Evolutionary conservation across 2,329 filamentous ascomycete genomes (phyloP), one percentile per base, ranked within the genome.

Genomic region (Talaromyces sp.): DNA sequence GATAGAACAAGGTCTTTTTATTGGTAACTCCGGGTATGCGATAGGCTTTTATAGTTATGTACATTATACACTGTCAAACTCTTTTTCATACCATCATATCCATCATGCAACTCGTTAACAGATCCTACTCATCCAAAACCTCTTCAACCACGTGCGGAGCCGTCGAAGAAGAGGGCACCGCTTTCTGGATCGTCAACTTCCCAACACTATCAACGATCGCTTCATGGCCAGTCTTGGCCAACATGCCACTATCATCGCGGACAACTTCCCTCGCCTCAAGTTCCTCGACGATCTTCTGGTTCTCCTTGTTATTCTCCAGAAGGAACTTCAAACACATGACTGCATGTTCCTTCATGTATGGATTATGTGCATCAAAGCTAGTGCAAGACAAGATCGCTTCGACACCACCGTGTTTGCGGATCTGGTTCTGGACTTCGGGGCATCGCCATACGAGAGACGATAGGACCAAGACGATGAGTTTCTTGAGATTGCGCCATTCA

Each of bases 341-440:
- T 2, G 92, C 91, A 67, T 93, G 90, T 75, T 98, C 93, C 70
- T 93, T 91, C 66, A 96, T 93, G 72, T 93, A 97, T 0, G 92
- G 92, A 71, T 97, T 97, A 77, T 96, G 87, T 68, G 93, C 92
- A 72, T 98, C 93, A 72, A 95, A 95, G 35, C 88, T 85, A 69
- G 92, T 97, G 76, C 92, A 96, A 71, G 92, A 92, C 16, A 97
- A 84, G 21, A 98, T 83, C 0, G 91, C 88, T 68, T 96, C 90
- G 48, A 98, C 90, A 46, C 93, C 93, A 67, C 92, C 90, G 69
- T 93, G 86, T 56, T 87, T 84, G 50, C 96, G 86, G 66, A 98
- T 91, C 73, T 97, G 93, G 69, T 89, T 86, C 76, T 98, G 93
- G 0, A 97, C 93, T 8, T 86, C 84, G 0, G 88, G 84, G 68